Evolutionary conservation across 805 yeast genomes (phyloP), one percentile per base, ranked within the genome.

Genomic region (Yarrowia osloensis): DNA sequence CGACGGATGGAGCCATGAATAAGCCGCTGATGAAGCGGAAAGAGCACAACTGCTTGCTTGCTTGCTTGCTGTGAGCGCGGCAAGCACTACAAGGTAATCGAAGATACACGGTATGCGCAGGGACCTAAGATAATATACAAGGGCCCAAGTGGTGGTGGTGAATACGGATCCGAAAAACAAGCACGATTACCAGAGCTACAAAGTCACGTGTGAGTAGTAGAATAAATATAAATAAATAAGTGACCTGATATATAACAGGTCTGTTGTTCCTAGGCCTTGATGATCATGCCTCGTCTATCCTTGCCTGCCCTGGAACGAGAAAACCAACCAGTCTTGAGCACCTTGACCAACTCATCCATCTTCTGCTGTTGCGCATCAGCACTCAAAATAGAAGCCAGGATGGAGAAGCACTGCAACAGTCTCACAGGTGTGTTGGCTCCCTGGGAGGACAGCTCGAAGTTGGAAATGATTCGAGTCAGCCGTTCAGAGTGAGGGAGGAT

Each of bases 361-460:
- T 82, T 79, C 46, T 77, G 78, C 71, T 88, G 92, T 67, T 83
- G 82, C 24, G 82, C 82, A 71, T 86, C 88, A 8, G 77, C 79
- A 0, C 87, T 81, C 52, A 82, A 83, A 2, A 86, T 80, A 1
- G 85, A 79, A 22, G 82, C 81, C 33, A 89, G 73, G 31, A 85
- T 78, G 8, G 88, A 86, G 70, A 88, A 82, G 71, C 94, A 88
- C 71, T 87, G 90, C 12, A 86, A 74, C 33, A 88, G 73, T 2
- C 80, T 74, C 29, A 80, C 73, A 29, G 75, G 71, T 2, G 71
- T 66, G 12, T 72, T 75, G 1, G 71, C 61, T 9, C 70, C 67
- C 5, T 68, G 55, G 17, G 62, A 29, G 4, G 67, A 69, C 8
- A 69, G 54, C 35, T 69, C 66, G 11, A 69, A 57, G 46, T 72